These are phyloP conservation scores for Metschnikowia koreensis DNA, from an alignment of 805 yeast species.

Conservation along the genomic window DNA sequence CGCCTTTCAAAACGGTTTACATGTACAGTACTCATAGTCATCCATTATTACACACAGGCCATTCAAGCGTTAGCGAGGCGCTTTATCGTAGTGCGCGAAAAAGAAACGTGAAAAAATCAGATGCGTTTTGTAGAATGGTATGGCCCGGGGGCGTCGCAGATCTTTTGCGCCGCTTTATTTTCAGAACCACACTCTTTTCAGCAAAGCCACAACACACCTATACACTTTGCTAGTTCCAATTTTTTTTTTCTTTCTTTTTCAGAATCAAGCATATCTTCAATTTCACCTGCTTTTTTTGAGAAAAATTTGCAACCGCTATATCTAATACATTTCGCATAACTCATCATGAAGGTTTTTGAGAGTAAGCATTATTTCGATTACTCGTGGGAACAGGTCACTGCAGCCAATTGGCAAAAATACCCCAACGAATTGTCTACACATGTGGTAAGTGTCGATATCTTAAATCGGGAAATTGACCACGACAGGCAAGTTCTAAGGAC, in stretches of 20 bases:
- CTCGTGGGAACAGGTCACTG: constrained; percentile 92
- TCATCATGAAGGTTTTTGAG: constrained; percentile 72
- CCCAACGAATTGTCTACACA: constrained; percentile 94
- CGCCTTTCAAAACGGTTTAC: too few species aligned
- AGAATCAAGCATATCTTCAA: not conserved
- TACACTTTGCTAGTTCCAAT: not conserved
- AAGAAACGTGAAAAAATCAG: constrained; percentile 7
- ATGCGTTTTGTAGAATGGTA: not conserved
- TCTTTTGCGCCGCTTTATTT: not conserved
- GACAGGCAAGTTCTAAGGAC: constrained; percentile 56
- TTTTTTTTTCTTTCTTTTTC: not conserved
- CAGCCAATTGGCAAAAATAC: constrained; percentile 95
- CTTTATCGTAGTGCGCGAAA: constrained; percentile 6
- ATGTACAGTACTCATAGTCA: too few species aligned
- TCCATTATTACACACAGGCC: too few species aligned
- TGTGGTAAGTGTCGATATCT: constrained; percentile 88
- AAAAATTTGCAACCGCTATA: too few species aligned
- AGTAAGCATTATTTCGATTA: constrained; percentile 70
- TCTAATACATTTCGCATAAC: not conserved
- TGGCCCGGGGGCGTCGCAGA: constrained; percentile 1
- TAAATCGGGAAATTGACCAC: constrained; percentile 65
- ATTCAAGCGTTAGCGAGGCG: not conserved
- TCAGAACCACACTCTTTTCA: not conserved
- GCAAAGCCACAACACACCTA: constrained; percentile 1
- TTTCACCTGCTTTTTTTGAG: not conserved